Percentiles rank a stretch among this genome's conserved stretches.
Evolutionary conservation across 169 alveolate genomes (phyloP).

Genomic region (Plasmodium ovale): DNA sequence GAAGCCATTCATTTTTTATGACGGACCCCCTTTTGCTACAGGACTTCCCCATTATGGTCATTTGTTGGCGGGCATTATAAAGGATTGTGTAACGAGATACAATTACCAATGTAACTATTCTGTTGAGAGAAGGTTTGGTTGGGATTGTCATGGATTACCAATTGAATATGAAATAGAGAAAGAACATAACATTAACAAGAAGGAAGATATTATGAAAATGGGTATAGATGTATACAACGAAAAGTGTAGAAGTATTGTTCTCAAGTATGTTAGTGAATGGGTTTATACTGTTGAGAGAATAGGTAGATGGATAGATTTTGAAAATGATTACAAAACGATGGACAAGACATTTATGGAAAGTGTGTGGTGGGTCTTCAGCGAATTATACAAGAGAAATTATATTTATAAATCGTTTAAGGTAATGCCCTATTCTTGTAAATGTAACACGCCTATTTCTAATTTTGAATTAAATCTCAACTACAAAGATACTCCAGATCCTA

Average conservation of each 20-base stretch:
- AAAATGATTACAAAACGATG: slow-evolving; percentile 99
- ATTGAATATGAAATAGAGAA: slow-evolving; percentile 98
- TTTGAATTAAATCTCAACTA: slow-evolving; percentile 98
- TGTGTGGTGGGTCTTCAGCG: slow-evolving; percentile 96
- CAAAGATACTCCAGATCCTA: slow-evolving; percentile 97
- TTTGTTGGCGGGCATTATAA: slow-evolving; percentile 99
- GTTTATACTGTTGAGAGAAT: slow-evolving; percentile 91
- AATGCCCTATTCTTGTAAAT: slow-evolving; percentile 99
- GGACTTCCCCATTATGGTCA: slow-evolving; percentile 99
- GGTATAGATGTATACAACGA: slow-evolving; percentile 89
- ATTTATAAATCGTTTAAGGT: slow-evolving; percentile 97
- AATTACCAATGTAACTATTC: slow-evolving; percentile 97
- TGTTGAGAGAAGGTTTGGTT: slow-evolving; percentile 98
- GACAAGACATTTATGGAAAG: slow-evolving; percentile 98
- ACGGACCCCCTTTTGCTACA: slow-evolving; percentile 99
- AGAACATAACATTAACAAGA: slow-evolving; percentile 90
- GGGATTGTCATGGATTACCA: slow-evolving; percentile 99
- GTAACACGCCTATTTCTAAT: slow-evolving; percentile 97
- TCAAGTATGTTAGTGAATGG: slow-evolving; percentile 97
- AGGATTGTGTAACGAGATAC: slow-evolving; percentile 99
- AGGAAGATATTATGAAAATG: slow-evolving; percentile 92
- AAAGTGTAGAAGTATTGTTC: slow-evolving; percentile 93
- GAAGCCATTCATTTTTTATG: slow-evolving; percentile 97
- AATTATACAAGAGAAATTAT: slow-evolving; percentile 92
- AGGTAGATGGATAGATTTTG: slow-evolving; percentile 99